Base-by-base conservation (phyloP, 352 stramenopile genomes). In the Globisporangium yorkense region DNA sequence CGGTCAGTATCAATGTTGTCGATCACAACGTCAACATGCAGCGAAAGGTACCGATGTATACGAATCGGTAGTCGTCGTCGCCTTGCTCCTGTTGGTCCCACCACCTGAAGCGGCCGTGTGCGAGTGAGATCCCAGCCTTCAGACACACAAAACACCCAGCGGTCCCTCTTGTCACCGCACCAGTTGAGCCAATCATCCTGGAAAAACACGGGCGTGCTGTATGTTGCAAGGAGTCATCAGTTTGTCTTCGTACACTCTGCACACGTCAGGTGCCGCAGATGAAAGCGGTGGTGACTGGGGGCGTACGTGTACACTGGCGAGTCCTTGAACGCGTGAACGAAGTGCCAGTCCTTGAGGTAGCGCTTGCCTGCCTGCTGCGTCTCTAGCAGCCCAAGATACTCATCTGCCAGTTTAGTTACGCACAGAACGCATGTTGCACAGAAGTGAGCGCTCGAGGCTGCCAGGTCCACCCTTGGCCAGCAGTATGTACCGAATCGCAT, bases 41-140 rank as follows among this genome's bases (percentile, higher is more conserved):
- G 37, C 21, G 27, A 6, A 44, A 33, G 10, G 1, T 21, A 88
- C 84, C 97, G 37, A 98, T 88, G 66, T 99, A 99, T 10, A 98
- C 90, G 61, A 99, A 99, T 51, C 91, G 87, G 73, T 98, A 99
- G 68, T 98, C 92, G 50, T 90, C 86, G 37, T 73, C 61, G 46
- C 63, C 73, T 15, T 69, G 67, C 24, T 77, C 70, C 54, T 93
- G 87, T 8, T 68, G 72, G 55, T 93, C 78, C 84, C 84, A 90
- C 75, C 77, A 89, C 82, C 81, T 92, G 27, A 6, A 3, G 29
- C 54, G 4, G 15, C 49, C 33, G 51, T 37, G 40, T 37, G 27
- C n/a, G 15, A 12, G 39, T 27, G 12, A 48, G 27, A 3, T n/a
- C 20, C 5, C 20, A 16, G 5, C 0, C 5, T 3, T 24, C 45